phyloP scores from a whole-genome alignment of 805 yeast species.

The Blastobotrys americana region DNA sequence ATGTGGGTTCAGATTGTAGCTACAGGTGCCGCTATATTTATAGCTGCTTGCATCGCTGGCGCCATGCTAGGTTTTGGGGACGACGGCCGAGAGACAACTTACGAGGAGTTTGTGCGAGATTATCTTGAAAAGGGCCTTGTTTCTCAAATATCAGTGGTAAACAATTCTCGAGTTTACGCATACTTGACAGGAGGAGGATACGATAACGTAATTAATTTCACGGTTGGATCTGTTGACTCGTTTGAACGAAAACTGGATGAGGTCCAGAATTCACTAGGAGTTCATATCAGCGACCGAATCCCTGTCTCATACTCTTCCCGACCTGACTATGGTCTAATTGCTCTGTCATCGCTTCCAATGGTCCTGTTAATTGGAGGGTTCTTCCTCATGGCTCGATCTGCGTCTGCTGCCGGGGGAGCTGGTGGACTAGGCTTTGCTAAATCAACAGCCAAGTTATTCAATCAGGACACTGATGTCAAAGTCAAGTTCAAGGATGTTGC shows the following conservation, averaged over 20 bases:
- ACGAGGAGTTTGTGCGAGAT: constrained; percentile 81
- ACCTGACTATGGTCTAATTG: constrained; percentile 54
- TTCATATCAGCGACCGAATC: constrained; percentile 55
- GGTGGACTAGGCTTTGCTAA: constrained; percentile 82
- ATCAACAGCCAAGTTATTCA: constrained; percentile 83
- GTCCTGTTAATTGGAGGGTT: constrained; percentile 80
- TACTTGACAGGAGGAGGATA: constrained; percentile 49
- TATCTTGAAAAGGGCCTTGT: constrained; percentile 76
- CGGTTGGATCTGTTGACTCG: constrained; percentile 81
- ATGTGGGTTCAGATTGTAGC: not conserved
- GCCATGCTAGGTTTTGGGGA: not conserved
- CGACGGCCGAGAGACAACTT: constrained; percentile 51
- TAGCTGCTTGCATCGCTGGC: not conserved
- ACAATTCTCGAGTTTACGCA: constrained; percentile 68
- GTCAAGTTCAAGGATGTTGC: constrained; percentile 92
- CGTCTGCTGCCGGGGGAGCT: constrained; percentile 58
- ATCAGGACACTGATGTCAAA: constrained; percentile 84
- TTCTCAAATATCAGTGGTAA: constrained; percentile 62
- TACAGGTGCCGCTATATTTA: not conserved
- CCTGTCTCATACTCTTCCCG: constrained; percentile 77
- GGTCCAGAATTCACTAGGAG: constrained; percentile 63
- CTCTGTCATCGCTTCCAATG: constrained; percentile 82
- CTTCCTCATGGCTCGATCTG: constrained; percentile 66
- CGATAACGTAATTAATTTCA: constrained; percentile 46
- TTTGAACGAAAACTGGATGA: constrained; percentile 74